These are phyloP conservation scores for Penicillium cosmopolitanum DNA, from an alignment of 495 filamentous ascomycete species.

Conservation along the genomic window DNA sequence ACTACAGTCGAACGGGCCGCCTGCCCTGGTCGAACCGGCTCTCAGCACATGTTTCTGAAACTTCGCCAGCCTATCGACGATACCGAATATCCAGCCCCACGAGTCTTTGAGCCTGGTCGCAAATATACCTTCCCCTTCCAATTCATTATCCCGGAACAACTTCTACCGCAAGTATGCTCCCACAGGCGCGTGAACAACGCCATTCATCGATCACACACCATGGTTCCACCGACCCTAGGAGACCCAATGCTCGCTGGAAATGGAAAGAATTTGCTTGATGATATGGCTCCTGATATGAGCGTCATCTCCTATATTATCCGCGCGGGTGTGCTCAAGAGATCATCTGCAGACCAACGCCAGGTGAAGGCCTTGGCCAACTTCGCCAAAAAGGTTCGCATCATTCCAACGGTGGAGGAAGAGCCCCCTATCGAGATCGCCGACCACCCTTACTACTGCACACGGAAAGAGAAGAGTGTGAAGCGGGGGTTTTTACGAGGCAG, in stretches of 20 bases:
- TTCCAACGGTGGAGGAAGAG: constrained; percentile 74
- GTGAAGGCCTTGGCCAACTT: constrained; percentile 53
- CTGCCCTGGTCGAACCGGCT: constrained; percentile 54
- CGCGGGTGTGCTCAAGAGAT: constrained; percentile 51
- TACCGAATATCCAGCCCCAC: constrained; percentile 67
- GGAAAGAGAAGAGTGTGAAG: constrained; percentile 75
- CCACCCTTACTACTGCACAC: constrained; percentile 64
- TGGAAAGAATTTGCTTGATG: constrained; percentile 64
- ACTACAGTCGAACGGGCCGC: constrained; percentile 57
- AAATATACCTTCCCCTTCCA: constrained; percentile 80
- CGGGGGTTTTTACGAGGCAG: constrained; percentile 80
- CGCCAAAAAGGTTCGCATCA: constrained; percentile 68
- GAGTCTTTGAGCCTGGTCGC: constrained; percentile 66
- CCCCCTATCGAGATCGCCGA: constrained; percentile 71
- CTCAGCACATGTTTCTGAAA: constrained; percentile 72
- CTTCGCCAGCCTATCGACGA: constrained; percentile 78
- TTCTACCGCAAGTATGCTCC: constrained; percentile 65
- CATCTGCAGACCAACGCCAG: constrained; percentile 6
- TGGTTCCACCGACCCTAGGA: constrained; percentile 81
- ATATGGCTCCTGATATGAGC: constrained; percentile 82
- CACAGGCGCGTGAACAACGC: constrained; percentile 59
- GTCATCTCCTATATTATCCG: constrained; percentile 75
- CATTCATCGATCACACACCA: constrained; percentile 71
- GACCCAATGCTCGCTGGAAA: constrained; percentile 60
- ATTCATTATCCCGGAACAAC: constrained; percentile 79